Percentiles rank a stretch among this genome's conserved stretches.
phyloP scores from a whole-genome alignment of 495 filamentous ascomycete genomes.

The Collariella sp. region DNA sequence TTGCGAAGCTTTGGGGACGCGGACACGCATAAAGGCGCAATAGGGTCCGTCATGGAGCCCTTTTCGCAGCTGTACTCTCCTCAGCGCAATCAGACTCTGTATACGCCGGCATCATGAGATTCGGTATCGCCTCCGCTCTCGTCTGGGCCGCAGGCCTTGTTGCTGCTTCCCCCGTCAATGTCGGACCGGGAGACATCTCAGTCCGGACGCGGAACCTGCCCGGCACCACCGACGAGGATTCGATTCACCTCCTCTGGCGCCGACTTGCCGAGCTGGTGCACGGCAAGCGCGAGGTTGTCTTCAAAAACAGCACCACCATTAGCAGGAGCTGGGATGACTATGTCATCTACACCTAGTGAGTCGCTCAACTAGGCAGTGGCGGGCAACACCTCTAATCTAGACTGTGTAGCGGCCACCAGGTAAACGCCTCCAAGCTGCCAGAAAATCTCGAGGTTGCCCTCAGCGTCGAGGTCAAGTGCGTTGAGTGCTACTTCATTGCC shows the following conservation, averaged over 20 bases:
- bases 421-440: background rate
- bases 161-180: background rate
- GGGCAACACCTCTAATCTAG: background rate
- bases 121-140: background rate
- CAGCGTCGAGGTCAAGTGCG: conserved; percentile 38
- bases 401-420: background rate
- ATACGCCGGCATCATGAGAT: background rate
- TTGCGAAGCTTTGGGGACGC: no score
- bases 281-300: background rate
- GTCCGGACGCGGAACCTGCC: conserved; percentile 1
- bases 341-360: background rate
- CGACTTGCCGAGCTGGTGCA: background rate
- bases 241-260: background rate
- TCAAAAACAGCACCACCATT: background rate
- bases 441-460: background rate
- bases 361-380: background rate
- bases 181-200: background rate
- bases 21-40: no score
- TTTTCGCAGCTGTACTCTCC: background rate
- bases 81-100: background rate
- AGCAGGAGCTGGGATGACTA: conserved; percentile 1
- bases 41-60: background rate
- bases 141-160: conserved; percentile 3
- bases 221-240: background rate
- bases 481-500: conserved; percentile 45